Evolutionary conservation across 768 basidiomycete species (phyloP), one percentile per base, ranked within the genome.

Genomic region (Leccinum disarticulatum): DNA sequence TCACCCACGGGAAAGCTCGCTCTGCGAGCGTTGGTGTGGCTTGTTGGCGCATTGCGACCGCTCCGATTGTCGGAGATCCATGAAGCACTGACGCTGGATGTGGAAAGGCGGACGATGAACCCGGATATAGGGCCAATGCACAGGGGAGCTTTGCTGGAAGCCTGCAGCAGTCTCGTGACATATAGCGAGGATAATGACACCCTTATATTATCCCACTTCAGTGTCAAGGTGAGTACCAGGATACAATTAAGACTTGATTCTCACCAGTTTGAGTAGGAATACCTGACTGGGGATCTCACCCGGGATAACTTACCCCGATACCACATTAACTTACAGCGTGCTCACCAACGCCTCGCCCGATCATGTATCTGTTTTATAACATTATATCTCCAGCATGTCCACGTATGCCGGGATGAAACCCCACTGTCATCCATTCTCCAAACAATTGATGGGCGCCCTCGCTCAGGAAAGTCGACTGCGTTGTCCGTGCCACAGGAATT

Each of bases 161-260:
- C 50, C 6, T 69, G 60, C 41, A 35, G 65, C 3, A 64, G 57
- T 19, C 62, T 68, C 3, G 67, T 68, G 36, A 56, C 38, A 8
- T 54, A 64, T 10, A 56, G 64, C 28, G 56, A 64, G 25, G 52
- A 56, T 28, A 64, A 62, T 1, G 33, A 25, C 5, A 30, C 62
- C 9, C 14, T 66, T 2, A 55, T 61, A 5, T 47, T 68, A 11
- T 68, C 67, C 2, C 67, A 68, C 47, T 69, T 61, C n/a, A 68
- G 68, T 35, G 67, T 69, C 52, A 68, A 66, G 60, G 68, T 66
- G 49, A 47, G 59, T 33, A 7, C 2, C 27, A 35, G n/a, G 1
- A 4, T 19, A n/a, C 10, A 0, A 0, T 31, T 22, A 3, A 17
- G 14, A 8, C 54, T 13, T 43, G 2, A 11, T 4, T 3, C 25